phyloP scores from a whole-genome alignment of 2,329 filamentous ascomycete species.

The Pseudogymnoascus destructans region DNA sequence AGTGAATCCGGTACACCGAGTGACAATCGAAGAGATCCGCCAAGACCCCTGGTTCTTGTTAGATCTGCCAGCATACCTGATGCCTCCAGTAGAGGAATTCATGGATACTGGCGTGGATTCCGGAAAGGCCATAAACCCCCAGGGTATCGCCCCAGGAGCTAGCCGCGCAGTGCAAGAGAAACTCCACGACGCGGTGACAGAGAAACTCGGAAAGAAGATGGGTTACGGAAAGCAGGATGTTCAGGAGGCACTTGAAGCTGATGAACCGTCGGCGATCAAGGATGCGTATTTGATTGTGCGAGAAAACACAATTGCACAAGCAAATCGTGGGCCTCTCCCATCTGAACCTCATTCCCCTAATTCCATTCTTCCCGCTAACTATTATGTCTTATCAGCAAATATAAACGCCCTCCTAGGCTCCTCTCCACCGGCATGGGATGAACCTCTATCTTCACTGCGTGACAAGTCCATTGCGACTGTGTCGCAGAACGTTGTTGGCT shows the following conservation, averaged over 20 bases:
- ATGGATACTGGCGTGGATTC: conserved; percentile 88
- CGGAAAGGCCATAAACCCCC: conserved; percentile 77
- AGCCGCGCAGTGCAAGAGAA: conserved; percentile 71
- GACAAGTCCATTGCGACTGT: conserved; percentile 4
- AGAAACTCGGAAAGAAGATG: conserved; percentile 96
- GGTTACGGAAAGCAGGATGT: conserved; percentile 92
- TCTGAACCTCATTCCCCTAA: background rate
- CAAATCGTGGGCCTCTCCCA: conserved; percentile 57
- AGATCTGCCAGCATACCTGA: conserved; percentile 74
- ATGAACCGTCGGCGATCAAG: conserved; percentile 95
- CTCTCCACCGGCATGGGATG: conserved; percentile 40
- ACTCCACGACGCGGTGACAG: conserved; percentile 81
- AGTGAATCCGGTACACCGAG: conserved; percentile 86
- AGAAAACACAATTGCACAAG: conserved; percentile 87
- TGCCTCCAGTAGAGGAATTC: conserved; percentile 81
- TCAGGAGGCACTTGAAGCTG: conserved; percentile 78
- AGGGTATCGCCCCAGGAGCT: conserved; percentile 66
- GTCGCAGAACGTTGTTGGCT: background rate
- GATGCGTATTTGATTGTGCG: conserved; percentile 97
- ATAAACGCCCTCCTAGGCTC: conserved; percentile 38
- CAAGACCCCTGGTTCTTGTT: conserved; percentile 88
- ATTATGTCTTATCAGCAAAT: conserved; percentile 25
- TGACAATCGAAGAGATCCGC: conserved; percentile 86
- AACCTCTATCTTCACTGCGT: conserved; percentile 7
- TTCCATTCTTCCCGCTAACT: conserved; percentile 5